These are phyloP conservation scores for Dacryopinax primogenitus DNA, from an alignment of 768 basidiomycete genomes.

Conservation along the genomic window DNA sequence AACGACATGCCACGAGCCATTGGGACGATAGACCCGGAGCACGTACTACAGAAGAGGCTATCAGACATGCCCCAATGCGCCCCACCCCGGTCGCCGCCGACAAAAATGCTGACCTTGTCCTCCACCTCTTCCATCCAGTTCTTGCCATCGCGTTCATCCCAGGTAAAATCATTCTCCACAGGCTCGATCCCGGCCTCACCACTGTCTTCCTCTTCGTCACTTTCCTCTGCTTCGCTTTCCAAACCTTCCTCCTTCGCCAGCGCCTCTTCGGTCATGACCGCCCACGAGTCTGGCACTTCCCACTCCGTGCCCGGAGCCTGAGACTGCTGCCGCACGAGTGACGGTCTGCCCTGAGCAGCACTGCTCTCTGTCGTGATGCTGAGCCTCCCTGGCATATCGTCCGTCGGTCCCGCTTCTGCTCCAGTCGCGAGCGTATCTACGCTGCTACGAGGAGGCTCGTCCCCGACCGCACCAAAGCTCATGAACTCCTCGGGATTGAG, in stretches of 20 bases:
- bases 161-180: conserved; percentile 14
- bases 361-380: neutral
- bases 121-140: conserved; percentile 8
- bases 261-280: conserved; percentile 28
- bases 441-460: neutral
- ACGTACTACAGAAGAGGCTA: conserved; percentile 30
- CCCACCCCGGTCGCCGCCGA: neutral
- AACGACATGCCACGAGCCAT: conserved; percentile 59
- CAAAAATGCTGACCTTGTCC: neutral
- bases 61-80: conserved; percentile 10
- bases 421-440: neutral
- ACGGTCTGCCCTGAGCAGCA: neutral
- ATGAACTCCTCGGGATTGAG: neutral
- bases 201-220: conserved; percentile 11
- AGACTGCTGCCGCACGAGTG: neutral
- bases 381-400: neutral
- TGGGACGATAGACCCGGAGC: conserved; percentile 66
- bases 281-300: conserved; percentile 34
- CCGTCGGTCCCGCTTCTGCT: neutral
- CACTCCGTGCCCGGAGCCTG: neutral
- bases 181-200: neutral
- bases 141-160: conserved; percentile 15
- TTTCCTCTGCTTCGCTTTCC: conserved; percentile 22
- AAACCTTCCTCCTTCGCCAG: conserved; percentile 19
- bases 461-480: neutral